phyloP scores from a whole-genome alignment of 225 moss, liverwort and hornwort species.

The Sphagnum tenellum region DNA sequence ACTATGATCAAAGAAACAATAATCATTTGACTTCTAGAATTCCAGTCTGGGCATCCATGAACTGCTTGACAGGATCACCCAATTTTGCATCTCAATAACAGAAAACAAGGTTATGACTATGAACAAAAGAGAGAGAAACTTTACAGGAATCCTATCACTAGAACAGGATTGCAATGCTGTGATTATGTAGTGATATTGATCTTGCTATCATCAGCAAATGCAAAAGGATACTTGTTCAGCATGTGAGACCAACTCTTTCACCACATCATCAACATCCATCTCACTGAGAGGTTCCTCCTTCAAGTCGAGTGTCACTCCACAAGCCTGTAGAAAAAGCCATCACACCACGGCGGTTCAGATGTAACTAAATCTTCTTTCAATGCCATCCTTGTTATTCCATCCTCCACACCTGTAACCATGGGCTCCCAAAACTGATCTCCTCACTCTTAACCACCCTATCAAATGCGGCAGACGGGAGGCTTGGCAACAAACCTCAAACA shows the following conservation, averaged over 20 bases:
- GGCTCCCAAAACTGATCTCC: neutral
- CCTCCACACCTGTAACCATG: neutral
- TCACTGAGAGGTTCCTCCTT: slow-evolving; percentile 56
- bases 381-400: neutral
- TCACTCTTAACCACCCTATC: neutral
- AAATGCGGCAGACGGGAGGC: neutral
- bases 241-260: slow-evolving; percentile 75
- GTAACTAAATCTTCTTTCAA: no score
- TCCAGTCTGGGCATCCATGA: no score
- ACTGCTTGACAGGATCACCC: no score
- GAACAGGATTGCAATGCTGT: no score
- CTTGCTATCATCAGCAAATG: neutral
- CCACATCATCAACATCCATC: slow-evolving; percentile 94
- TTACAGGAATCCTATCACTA: no score
- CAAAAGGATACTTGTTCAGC: slow-evolving; percentile 86
- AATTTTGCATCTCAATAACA: no score
- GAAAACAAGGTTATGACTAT: no score
- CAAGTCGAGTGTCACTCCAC: slow-evolving; percentile 70
- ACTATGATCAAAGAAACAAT: slow-evolving; percentile 34
- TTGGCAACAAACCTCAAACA: slow-evolving; percentile 59
- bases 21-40: no score
- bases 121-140: no score
- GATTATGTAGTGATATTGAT: no score
- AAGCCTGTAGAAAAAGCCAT: slow-evolving; percentile 37
- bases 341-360: no score